Base-by-base conservation (phyloP, 768 basidiomycete genomes). In the Panaeolus cyanescens region DNA sequence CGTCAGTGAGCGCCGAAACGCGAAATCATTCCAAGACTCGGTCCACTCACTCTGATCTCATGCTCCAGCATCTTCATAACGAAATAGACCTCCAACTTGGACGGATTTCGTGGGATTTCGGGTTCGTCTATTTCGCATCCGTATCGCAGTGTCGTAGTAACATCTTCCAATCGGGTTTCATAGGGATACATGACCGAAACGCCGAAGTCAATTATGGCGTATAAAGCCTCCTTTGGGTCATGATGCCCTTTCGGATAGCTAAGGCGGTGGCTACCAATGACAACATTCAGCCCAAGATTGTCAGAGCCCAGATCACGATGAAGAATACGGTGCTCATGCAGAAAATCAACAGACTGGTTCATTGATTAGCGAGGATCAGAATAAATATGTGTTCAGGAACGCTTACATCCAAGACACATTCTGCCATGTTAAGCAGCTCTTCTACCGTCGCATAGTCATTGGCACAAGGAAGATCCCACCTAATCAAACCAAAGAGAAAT, bases 211-310 rank as follows among this genome's bases (percentile, higher is more conserved):
- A 36, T 28, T 28, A 64, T 4, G 19, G 57, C 63, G 33, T 65
- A 65, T 40, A 53, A 45, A 5, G 45, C 50, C 32, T 54, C 37
- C 7, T 22, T 54, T 5, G 50, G 53, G 12, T 55, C 17, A 5
- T 59, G 55, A 3, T 57, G 15, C 17, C 59, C 59, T 30, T 54
- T 54, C 12, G 32, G 19, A 20, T 58, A 36, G 28, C 15, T n/a
- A 19, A 15, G 17, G 3, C n/a, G 4, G 9, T 12, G 10, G 0
- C 57, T 13, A 15, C n/a, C 39, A 20, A 60, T 20, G 3, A 55
- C 59, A n/a, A n/a, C n/a, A 39, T 68, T 68, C 28, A 63, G 59
- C 2, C 61, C 65, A 5, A 53, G 54, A 58, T 66, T 68, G 20
- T 65, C 59, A 1, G 12, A 22, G 6, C 64, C 17, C 32, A 64